Evolutionary conservation across 1,284 basidiomycete genomes (phyloP), one percentile per base, ranked within the genome.

Genomic region (Singerocomus rubriflavus): DNA sequence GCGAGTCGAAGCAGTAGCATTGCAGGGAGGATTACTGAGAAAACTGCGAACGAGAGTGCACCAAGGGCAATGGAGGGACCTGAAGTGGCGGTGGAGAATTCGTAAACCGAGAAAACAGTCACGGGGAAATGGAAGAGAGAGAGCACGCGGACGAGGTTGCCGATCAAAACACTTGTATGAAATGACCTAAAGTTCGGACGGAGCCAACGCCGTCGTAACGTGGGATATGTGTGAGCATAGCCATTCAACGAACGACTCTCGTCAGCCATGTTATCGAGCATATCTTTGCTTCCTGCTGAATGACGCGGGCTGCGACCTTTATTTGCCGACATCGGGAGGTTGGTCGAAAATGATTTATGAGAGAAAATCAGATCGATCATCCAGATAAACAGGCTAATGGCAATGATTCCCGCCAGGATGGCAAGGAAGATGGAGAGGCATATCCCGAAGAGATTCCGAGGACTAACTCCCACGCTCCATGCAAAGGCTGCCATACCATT

Each of bases 71-170:
- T 78, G 33, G 85, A 82, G 5, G 75, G 69, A 60, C 30, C 69
- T 69, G 25, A 52, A 16, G 61, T 56, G 27, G 56, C 67, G 5
- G 60, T 68, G 40, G 65, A 53, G 44, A 70, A 66, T 50, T 70
- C 65, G 67, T 91, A 97, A 54, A 83, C 84, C 6, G 92, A 92
- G 68, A 96, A 94, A 48, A 93, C 82, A 33, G 93, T 96, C 58
- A 98, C 80, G 10, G 95, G 95, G 17, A 98, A 81, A 71, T 98
- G 95, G 74, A 98, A 98, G 35, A 96, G 76, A 48, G 95, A 77
- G 38, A 98, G 79, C 50, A 96, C 77, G 46, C 96, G 87, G 48
- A 95, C 82, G 46, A 98, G 81, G 69, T 98, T 98, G 41, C 95
- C 95, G 58, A 91, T 85, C 40, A 91, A 71, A 45, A 90, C 80